Percentiles rank a stretch among this genome's conserved stretches.
Conservation (phyloP, 2,329 filamentous ascomycete species). For the Zasmidium citrigriseum region DNA sequence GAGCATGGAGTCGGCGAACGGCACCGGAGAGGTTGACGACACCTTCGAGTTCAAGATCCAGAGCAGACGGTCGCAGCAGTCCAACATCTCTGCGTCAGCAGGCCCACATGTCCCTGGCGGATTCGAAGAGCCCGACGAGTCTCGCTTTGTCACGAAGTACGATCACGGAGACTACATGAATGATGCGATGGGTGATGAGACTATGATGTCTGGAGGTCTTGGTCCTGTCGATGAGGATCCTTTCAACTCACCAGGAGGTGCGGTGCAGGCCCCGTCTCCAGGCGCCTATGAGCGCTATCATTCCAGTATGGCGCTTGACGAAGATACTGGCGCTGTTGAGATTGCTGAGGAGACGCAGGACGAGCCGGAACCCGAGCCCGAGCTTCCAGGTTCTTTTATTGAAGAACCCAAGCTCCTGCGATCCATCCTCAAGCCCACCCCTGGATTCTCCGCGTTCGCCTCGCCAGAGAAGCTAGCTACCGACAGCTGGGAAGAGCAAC, state of each 20-base stretch:
- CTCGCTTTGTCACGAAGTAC: conserved; percentile 33
- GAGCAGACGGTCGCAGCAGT: background rate
- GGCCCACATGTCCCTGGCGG: conserved; percentile 66
- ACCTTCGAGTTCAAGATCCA: conserved; percentile 56
- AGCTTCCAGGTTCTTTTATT: conserved; percentile 77
- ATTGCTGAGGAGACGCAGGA: conserved; percentile 60
- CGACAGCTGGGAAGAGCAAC: conserved; percentile 91
- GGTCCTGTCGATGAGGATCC: conserved; percentile 23
- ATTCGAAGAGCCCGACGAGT: conserved; percentile 60
- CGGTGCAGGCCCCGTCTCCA: conserved; percentile 32
- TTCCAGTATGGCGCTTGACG: conserved; percentile 35
- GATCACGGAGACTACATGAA: conserved; percentile 53
- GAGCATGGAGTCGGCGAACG: conserved; percentile 26
- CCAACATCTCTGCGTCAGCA: conserved; percentile 34
- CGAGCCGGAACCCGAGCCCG: conserved; percentile 60
- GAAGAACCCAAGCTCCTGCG: conserved; percentile 65
- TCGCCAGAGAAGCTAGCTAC: conserved; percentile 59
- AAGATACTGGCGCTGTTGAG: conserved; percentile 43
- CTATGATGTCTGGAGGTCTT: conserved; percentile 32
- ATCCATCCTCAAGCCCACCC: conserved; percentile 51
- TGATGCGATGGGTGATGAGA: conserved; percentile 42
- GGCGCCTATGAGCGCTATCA: conserved; percentile 30
- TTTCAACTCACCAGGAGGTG: conserved; percentile 29
- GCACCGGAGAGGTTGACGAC: conserved; percentile 43
- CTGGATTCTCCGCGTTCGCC: conserved; percentile 34